phyloP scores from a whole-genome alignment of 345 rosid species.

The Citrus trifoliata region DNA sequence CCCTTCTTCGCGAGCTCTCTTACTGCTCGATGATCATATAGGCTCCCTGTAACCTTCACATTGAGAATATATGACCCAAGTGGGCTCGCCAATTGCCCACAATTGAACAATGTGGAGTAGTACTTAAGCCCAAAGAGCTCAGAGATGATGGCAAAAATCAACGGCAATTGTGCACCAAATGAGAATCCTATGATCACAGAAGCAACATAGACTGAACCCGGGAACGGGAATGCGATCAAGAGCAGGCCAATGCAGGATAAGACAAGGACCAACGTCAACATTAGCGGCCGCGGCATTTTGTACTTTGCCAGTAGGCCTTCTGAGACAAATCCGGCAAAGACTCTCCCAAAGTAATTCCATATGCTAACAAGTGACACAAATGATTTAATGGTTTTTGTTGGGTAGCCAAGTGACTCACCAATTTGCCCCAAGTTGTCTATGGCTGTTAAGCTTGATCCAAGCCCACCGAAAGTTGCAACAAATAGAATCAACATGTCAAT shows the following conservation, averaged over 20 bases:
- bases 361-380: constrained; percentile 84
- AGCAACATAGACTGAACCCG: constrained; percentile 68
- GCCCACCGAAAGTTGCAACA: constrained; percentile 62
- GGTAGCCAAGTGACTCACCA: constrained; percentile 85
- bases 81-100: constrained; percentile 84
- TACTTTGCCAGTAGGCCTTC: constrained; percentile 53
- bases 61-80: constrained; percentile 76
- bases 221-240: constrained; percentile 64
- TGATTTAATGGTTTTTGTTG: constrained; percentile 47
- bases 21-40: constrained; percentile 66
- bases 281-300: constrained; percentile 65
- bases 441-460: constrained; percentile 79
- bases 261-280: constrained; percentile 69
- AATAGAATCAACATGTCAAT: constrained; percentile 65
- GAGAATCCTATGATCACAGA: constrained; percentile 76
- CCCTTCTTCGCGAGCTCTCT: constrained; percentile 53
- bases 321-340: constrained; percentile 78
- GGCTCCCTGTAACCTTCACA: constrained; percentile 61
- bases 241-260: constrained; percentile 59
- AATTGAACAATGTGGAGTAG: constrained; percentile 87
- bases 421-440: constrained; percentile 88
- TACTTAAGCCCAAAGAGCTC: constrained; percentile 89
- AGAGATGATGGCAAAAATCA: constrained; percentile 73
- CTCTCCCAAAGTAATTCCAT: constrained; percentile 88
- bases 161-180: constrained; percentile 73